phyloP scores from a whole-genome alignment of 2,329 filamentous ascomycete species.

The Colletotrichum chrysophilum region DNA sequence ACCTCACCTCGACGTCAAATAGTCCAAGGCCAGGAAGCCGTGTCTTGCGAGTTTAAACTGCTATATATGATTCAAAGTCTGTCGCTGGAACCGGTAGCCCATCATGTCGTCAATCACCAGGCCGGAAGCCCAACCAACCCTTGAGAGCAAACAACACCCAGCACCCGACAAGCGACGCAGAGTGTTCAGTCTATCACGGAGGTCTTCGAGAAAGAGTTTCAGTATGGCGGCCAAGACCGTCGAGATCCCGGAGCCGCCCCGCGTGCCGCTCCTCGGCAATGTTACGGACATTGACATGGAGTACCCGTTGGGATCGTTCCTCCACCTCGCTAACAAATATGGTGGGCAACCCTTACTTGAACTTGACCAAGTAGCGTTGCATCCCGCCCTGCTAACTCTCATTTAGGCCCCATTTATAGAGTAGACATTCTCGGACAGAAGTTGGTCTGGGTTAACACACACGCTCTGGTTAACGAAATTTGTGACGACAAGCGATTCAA shows the following conservation, averaged over 20 bases:
- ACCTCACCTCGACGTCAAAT: neutral
- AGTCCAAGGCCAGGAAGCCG: neutral
- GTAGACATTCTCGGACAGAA: constrained; percentile 52
- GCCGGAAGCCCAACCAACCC: too few species aligned
- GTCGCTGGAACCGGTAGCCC: neutral
- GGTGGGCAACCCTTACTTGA: constrained; percentile 47
- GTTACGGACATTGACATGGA: constrained; percentile 65
- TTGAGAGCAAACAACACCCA: neutral
- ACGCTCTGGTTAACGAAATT: constrained; percentile 64
- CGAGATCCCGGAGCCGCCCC: constrained; percentile 51
- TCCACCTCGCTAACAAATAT: constrained; percentile 67
- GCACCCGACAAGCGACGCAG: neutral
- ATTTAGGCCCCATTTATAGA: constrained; percentile 61
- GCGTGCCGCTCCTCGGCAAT: constrained; percentile 71
- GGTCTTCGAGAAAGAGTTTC: neutral
- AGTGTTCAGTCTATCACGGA: neutral
- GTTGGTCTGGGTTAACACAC: constrained; percentile 56
- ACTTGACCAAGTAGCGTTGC: neutral
- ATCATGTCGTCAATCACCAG: neutral
- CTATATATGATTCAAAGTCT: neutral
- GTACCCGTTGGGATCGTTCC: constrained; percentile 59
- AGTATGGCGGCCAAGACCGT: constrained; percentile 23
- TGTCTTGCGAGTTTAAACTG: neutral
- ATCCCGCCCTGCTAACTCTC: neutral
- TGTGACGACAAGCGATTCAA: constrained; percentile 70